Percentiles rank a stretch among this genome's conserved stretches.
Conservation (phyloP, 129 eudicot species). For the Sambucus nigra region DNA sequence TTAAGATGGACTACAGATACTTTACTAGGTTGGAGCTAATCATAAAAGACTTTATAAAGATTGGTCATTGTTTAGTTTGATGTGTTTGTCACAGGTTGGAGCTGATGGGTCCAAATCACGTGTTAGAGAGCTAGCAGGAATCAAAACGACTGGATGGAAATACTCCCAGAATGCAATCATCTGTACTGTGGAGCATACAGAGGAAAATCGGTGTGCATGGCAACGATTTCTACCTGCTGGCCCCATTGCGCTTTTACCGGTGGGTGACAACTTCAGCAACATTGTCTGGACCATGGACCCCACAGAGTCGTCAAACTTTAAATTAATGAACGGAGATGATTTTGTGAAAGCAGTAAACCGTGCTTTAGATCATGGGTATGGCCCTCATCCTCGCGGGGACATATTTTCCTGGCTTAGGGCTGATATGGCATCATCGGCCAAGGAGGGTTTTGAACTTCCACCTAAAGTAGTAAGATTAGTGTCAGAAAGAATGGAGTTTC, state of each 20-base stretch:
- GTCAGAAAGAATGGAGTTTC: slow-evolving; percentile 81
- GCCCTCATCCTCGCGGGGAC: slow-evolving; percentile 59
- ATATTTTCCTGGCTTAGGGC: slow-evolving; percentile 41
- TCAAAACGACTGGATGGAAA: slow-evolving; percentile 79
- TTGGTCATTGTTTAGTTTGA: not conserved
- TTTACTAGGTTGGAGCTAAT: too few species aligned
- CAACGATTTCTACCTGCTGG: slow-evolving; percentile 92
- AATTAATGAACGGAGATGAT: slow-evolving; percentile 54
- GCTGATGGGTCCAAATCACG: slow-evolving; percentile 93
- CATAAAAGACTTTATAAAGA: too few species aligned
- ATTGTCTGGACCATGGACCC: slow-evolving; percentile 98
- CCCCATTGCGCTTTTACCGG: slow-evolving; percentile 92
- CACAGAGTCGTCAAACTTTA: slow-evolving; percentile 57
- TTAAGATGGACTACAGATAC: too few species aligned
- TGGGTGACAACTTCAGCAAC: slow-evolving; percentile 87
- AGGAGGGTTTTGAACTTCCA: slow-evolving; percentile 64
- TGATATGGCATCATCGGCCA: slow-evolving; percentile 36
- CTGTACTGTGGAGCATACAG: slow-evolving; percentile 73
- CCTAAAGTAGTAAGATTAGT: slow-evolving; percentile 59
- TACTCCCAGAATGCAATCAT: slow-evolving; percentile 89
- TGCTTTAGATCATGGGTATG: slow-evolving; percentile 74
- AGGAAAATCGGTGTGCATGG: slow-evolving; percentile 69
- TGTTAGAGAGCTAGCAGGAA: slow-evolving; percentile 83
- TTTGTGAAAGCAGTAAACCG: slow-evolving; percentile 62
- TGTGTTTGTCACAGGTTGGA: slow-evolving; percentile 56